Conservation (phyloP, 1,284 basidiomycete genomes). For the Lignosus rhinocerotis region DNA sequence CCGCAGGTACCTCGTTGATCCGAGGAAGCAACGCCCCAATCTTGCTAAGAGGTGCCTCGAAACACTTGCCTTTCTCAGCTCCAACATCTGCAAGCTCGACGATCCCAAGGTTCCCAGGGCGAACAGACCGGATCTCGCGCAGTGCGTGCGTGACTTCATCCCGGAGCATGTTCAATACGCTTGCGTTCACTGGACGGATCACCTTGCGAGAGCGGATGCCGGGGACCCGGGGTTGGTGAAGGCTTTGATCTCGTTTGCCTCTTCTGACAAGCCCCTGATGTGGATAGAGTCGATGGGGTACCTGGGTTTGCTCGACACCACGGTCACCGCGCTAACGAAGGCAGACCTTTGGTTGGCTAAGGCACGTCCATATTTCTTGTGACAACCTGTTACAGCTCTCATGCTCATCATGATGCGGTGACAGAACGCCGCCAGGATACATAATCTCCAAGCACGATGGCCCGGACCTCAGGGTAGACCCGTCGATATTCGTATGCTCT, state of each 20-base stretch:
- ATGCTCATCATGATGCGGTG: neutral
- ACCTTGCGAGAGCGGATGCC: neutral
- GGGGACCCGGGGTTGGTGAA: neutral
- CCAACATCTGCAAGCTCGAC: neutral
- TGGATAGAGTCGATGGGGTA: neutral
- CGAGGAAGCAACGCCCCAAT: neutral
- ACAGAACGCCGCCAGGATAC: neutral
- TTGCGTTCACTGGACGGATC: slow-evolving; percentile 15
- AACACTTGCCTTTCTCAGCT: neutral
- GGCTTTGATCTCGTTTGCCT: neutral
- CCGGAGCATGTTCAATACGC: slow-evolving; percentile 16
- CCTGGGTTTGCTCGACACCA: neutral
- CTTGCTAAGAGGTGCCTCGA: slow-evolving; percentile 8
- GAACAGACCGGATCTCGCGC: neutral
- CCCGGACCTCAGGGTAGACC: neutral
- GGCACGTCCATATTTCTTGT: neutral
- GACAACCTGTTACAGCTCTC: too few species aligned
- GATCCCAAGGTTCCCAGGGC: neutral
- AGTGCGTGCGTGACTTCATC: neutral
- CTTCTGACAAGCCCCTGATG: neutral
- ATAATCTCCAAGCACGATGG: neutral
- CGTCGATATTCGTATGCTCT: neutral
- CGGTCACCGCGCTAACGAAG: neutral
- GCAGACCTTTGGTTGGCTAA: neutral
- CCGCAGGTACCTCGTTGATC: neutral